phyloP scores from a whole-genome alignment of 257 asterid genomes.

The Solanum etuberosum region DNA sequence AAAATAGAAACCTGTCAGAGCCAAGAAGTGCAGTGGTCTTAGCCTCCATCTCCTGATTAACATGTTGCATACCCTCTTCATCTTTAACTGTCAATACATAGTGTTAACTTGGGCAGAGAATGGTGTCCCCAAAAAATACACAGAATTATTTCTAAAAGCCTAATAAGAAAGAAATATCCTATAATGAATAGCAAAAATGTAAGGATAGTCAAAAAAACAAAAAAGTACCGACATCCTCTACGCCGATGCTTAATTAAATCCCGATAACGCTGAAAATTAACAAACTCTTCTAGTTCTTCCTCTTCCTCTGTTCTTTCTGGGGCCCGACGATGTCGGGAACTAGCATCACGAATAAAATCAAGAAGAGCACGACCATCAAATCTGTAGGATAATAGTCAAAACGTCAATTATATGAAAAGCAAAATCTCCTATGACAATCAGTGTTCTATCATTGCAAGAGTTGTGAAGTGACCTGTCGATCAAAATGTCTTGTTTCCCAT shows the following conservation, averaged over 20 bases:
- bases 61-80: constrained; percentile 80
- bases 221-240: constrained; percentile 99
- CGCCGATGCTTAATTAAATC: constrained; percentile 99
- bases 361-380: constrained; percentile 99
- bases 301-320: constrained; percentile 86
- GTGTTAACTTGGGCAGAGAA: constrained; percentile 15
- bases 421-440: background rate
- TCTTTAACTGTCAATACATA: constrained; percentile 57
- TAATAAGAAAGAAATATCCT: background rate
- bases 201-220: constrained; percentile 28
- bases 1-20: constrained; percentile 57
- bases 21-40: constrained; percentile 62
- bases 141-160: background rate
- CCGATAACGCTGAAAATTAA: constrained; percentile 99
- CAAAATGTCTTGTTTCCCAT: constrained; percentile 83
- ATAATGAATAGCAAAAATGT: background rate
- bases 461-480: constrained; percentile 60
- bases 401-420: background rate
- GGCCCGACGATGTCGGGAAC: constrained; percentile 45
- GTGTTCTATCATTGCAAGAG: background rate
- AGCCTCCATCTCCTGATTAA: constrained; percentile 84
- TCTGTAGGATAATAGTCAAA: constrained; percentile 32
- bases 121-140: background rate
- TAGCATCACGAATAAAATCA: constrained; percentile 81
- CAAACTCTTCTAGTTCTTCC: constrained; percentile 98